Percentiles rank a stretch among this genome's conserved stretches.
phyloP scores from a whole-genome alignment of 768 basidiomycete genomes.

The Lactifluus echinatus region DNA sequence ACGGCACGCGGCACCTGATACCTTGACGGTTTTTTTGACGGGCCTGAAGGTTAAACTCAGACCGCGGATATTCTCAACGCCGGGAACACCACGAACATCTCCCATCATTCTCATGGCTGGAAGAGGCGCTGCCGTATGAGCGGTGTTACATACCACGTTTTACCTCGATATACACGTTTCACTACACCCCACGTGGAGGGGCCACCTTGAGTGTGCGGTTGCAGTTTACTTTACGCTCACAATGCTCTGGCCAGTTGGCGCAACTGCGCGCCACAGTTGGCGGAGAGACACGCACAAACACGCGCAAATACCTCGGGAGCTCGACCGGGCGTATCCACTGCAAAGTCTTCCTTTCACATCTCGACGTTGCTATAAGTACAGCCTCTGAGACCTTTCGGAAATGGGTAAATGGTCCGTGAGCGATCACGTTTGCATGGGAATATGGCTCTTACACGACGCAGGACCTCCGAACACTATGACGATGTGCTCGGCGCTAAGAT shows the following conservation, averaged over 20 bases:
- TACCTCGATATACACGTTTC: not conserved
- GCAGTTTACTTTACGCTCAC: not conserved
- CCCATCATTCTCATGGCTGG: not conserved
- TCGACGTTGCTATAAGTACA: not conserved
- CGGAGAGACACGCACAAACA: not conserved
- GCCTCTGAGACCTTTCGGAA: not conserved
- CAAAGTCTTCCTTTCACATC: not conserved
- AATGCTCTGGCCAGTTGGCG: no score
- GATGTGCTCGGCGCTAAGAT: conserved; percentile 68
- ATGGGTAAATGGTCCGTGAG: conserved; percentile 67
- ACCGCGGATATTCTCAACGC: not conserved
- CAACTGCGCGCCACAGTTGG: not conserved
- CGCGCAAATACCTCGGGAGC: not conserved
- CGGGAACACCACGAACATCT: not conserved
- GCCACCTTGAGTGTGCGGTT: not conserved
- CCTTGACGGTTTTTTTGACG: no score
- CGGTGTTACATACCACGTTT: not conserved
- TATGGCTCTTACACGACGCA: conserved; percentile 24
- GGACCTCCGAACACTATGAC: conserved; percentile 67
- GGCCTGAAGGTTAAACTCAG: not conserved
- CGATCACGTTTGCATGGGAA: conserved; percentile 15
- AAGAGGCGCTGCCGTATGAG: not conserved
- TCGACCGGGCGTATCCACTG: not conserved
- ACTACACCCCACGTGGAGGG: not conserved
- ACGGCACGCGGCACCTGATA: no score